Evolutionary conservation across 106 monocot species (phyloP), one percentile per base, ranked within the genome.

Genomic region (Acorus calamus): DNA sequence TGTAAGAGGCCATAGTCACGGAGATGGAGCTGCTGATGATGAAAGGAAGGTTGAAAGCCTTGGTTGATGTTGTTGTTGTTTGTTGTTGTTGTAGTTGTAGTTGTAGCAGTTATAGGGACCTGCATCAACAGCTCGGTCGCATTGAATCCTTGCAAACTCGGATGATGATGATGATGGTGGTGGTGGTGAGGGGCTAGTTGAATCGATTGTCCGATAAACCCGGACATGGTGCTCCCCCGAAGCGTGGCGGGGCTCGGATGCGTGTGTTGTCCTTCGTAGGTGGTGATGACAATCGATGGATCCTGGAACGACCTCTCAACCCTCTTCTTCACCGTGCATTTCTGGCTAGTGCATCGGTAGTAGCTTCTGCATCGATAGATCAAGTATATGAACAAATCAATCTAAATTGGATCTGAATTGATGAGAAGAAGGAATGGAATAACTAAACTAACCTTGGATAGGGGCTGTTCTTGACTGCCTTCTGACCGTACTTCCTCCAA

Each of bases 401-500:
- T 28, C 28, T 28, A 28, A 28, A 28, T 28, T 28, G 28, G 28
- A 28, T 28, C 28, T 28, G 28, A 28, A 28, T 28, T 28, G 28
- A 28, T 0, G 28, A 1, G 28, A 28, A 28, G 0, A 28, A 28
- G 28, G 28, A 28, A 28, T 28, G 28, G 28, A 28, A 28, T 28
- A 28, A 28, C 28, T 28, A 28, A 28, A 28, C 28, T 28, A 28
- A 92, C 92, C 92, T 92, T 52, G 92, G 92, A 70, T 75, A 88
- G 44, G 87, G 84, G 80, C 92, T 92, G 68, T 92, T 87, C 82
- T 92, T 92, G 65, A 92, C 92, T 0, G 87, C 92, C 74, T 92
- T 92, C 77, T 92, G 92, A 14, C 92, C 92, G 43, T 92, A 92
- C 55, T 92, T 92, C 57, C 92, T 79, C 92, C 92, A 92, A n/a